phyloP scores from a whole-genome alignment of 2,329 filamentous ascomycete genomes.

The Myriosclerotinia curreyana region DNA sequence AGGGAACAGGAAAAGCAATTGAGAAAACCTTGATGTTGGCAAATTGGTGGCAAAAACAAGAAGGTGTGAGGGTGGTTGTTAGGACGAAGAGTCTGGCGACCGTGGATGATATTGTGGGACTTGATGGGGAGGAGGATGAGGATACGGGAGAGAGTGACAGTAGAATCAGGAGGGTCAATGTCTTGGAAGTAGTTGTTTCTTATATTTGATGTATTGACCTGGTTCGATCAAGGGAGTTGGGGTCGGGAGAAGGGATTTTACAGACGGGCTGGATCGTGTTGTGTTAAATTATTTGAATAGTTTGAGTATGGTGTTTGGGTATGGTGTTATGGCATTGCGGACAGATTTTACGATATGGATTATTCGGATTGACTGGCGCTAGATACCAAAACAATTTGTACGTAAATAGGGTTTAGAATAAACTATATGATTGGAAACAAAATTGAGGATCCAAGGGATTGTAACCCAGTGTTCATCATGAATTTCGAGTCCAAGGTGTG shows the following conservation, averaged over 20 bases:
- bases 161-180: slow-evolving; percentile 35
- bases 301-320: slow-evolving; percentile 1
- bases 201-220: slow-evolving; percentile 14
- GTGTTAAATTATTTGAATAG: background rate
- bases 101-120: slow-evolving; percentile 38
- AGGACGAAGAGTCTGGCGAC: slow-evolving; percentile 39
- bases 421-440: background rate
- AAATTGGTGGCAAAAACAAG: slow-evolving; percentile 33
- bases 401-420: background rate
- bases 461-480: no score
- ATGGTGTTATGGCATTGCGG: background rate
- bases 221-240: background rate
- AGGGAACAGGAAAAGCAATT: slow-evolving; percentile 39
- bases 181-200: slow-evolving; percentile 35
- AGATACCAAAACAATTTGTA: background rate
- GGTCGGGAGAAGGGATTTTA: background rate
- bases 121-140: slow-evolving; percentile 25
- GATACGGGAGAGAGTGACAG: slow-evolving; percentile 28
- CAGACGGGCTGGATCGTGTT: background rate
- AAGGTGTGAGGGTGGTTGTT: slow-evolving; percentile 34
- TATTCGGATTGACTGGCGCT: background rate
- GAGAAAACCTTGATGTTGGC: slow-evolving; percentile 35
- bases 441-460: background rate
- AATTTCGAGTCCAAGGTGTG: background rate
- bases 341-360: background rate